Conservation (phyloP, 1,139 yeast genomes). For the Komagataea norvegica region DNA sequence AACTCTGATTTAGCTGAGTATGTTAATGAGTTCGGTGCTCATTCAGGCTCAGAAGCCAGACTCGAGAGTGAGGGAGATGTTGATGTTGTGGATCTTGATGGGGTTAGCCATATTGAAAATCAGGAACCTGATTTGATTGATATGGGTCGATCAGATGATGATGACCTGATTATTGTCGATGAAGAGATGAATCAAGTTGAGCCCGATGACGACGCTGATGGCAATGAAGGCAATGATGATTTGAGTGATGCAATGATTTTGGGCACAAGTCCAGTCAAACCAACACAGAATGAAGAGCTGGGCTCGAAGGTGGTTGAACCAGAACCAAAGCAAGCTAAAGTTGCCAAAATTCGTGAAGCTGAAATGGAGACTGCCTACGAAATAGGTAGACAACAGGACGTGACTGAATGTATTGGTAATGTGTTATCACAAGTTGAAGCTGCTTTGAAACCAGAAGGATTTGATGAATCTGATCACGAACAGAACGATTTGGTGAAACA, state of each 20-base stretch:
- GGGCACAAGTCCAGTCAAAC: conserved; percentile 3
- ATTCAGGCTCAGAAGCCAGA: not conserved
- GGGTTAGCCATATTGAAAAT: not conserved
- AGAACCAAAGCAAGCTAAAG: conserved; percentile 19
- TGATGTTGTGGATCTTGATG: conserved; percentile 8
- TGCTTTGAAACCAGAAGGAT: conserved; percentile 64
- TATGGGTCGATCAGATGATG: conserved; percentile 8
- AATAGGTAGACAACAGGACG: conserved; percentile 93
- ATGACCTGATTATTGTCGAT: conserved; percentile 5
- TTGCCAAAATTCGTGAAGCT: conserved; percentile 48
- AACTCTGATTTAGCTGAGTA: too few relatives aligned
- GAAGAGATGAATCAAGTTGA: conserved; percentile 1
- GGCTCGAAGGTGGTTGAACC: conserved; percentile 10
- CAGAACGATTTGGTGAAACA: conserved; percentile 75
- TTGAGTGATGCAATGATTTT: conserved; percentile 9
- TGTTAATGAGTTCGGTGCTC: too few relatives aligned
- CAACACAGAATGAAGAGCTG: conserved; percentile 6
- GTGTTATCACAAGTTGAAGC: conserved; percentile 91
- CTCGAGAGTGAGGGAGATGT: conserved; percentile 8
- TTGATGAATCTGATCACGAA: conserved; percentile 68
- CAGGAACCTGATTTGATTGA: conserved; percentile 10
- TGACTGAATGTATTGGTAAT: conserved; percentile 93
- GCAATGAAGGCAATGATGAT: conserved; percentile 4
- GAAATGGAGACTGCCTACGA: conserved; percentile 71
- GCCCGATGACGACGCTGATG: not conserved